Percentiles rank a stretch among this genome's conserved stretches.
Evolutionary conservation across 257 asterid species (phyloP).

Genomic region (Solanum habrochaites): DNA sequence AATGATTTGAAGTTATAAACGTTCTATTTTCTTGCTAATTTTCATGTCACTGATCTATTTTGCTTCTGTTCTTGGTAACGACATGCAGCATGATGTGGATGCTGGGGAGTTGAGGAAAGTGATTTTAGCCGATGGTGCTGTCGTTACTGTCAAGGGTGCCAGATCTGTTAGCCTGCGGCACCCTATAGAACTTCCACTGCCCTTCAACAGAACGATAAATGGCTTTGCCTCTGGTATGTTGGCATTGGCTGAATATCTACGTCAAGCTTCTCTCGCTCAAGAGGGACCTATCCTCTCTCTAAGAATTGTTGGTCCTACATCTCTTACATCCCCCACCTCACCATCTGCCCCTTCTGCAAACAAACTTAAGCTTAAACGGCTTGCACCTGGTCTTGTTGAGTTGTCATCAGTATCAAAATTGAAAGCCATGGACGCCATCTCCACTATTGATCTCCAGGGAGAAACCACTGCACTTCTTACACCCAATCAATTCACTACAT

Average conservation of each 20-base stretch:
- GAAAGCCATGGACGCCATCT: slow-evolving; percentile 18
- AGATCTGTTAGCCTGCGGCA: slow-evolving; percentile 90
- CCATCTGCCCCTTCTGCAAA: slow-evolving; percentile 42
- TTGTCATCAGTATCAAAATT: slow-evolving; percentile 65
- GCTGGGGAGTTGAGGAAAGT: slow-evolving; percentile 86
- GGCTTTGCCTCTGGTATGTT: slow-evolving; percentile 76
- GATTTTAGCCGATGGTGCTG: slow-evolving; percentile 84
- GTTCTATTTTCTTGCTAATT: not conserved
- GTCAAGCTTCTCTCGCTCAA: slow-evolving; percentile 39
- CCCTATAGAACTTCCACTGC: slow-evolving; percentile 81
- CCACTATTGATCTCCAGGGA: slow-evolving; percentile 52
- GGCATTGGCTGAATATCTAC: slow-evolving; percentile 66
- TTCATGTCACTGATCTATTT: not conserved
- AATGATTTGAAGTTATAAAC: not conserved
- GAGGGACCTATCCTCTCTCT: slow-evolving; percentile 58
- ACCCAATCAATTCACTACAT: slow-evolving; percentile 32
- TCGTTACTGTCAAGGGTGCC: slow-evolving; percentile 92
- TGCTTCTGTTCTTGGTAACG: not conserved
- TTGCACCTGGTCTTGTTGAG: slow-evolving; percentile 96
- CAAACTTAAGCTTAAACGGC: slow-evolving; percentile 83
- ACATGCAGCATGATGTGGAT: slow-evolving; percentile 55
- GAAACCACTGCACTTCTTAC: slow-evolving; percentile 65
- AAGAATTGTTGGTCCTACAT: slow-evolving; percentile 88
- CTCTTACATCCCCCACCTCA: slow-evolving; percentile 67
- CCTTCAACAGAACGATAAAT: slow-evolving; percentile 47